Base-by-base conservation (phyloP, 257 asterid genomes). In the Jacaranda copaia region DNA sequence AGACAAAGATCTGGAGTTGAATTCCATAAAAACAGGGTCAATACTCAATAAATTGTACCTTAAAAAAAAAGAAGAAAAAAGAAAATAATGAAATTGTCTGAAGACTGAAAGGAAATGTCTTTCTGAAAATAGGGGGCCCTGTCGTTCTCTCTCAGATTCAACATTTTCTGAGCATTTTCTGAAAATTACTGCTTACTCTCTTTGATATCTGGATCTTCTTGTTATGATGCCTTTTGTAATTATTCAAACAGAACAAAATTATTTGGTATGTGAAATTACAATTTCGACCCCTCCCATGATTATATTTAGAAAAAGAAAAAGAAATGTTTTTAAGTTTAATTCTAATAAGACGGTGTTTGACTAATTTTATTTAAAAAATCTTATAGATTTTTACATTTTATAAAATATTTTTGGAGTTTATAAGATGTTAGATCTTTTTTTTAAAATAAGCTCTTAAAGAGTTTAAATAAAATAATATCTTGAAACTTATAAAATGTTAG, bases 11-110 rank as follows among this genome's bases (percentile, higher is more conserved):
- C 45, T 20, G 13, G 76, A 61, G 75, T 51, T 40, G 80, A 80
- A 80, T 72, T 73, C 81, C 78, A 83, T 40, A 77, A 72, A 64
- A 67, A 67, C 79, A 76, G 82, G 80, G 78, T 70, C 78, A 61
- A 74, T 40, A 40, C 5, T 25, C 32, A 40, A 4, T 53, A 51
- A 52, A 49, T 73, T 70, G 70, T 57, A 66, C 84, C 66, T 14
- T 60, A 59, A 52, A 75, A 14, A 58, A 43, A 52, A 49, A 4
- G 43, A 58, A 32, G n/a, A n/a, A 10, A 5, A 11, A 65, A 56
- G 25, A 12, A 39, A 25, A 25, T 0, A 25, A 25, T 48, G 45
- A 65, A 70, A 65, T 68, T 68, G 79, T 77, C 69, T 77, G 69
- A 40, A 49, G 68, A 55, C 67, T 66, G 82, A 63, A 43, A 83